phyloP scores from a whole-genome alignment of 1,284 basidiomycete species.

The Sporisorium reilianum region DNA sequence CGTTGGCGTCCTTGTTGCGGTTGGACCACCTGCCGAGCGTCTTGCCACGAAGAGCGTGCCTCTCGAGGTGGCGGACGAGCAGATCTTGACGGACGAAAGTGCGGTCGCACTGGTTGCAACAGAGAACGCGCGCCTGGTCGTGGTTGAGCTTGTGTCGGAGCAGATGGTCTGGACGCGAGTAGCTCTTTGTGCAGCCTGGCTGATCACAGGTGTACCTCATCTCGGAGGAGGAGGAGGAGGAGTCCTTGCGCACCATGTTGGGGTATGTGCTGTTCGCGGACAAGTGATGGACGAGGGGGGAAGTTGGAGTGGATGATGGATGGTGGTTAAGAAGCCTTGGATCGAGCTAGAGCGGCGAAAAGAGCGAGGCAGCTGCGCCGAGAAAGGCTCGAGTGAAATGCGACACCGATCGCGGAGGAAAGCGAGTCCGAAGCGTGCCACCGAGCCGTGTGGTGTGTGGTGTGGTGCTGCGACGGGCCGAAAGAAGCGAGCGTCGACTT shows the following conservation, averaged over 20 bases:
- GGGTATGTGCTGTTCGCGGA: not conserved
- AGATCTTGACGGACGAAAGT: constrained; percentile 62
- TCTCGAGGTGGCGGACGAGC: constrained; percentile 55
- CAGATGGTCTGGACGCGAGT: constrained; percentile 58
- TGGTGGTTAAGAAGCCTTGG: not conserved
- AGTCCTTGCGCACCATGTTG: constrained; percentile 40
- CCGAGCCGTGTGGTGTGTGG: not conserved
- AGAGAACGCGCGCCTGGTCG: constrained; percentile 49
- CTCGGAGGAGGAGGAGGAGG: constrained; percentile 44
- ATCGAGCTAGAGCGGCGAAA: not conserved
- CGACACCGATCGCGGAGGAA: constrained; percentile 2
- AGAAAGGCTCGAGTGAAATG: not conserved
- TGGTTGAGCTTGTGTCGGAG: constrained; percentile 60
- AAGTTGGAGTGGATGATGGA: no score
- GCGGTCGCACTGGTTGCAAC: constrained; percentile 57
- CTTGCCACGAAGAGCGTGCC: constrained; percentile 52
- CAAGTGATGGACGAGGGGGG: not conserved
- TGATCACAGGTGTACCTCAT: constrained; percentile 54
- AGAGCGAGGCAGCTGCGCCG: not conserved
- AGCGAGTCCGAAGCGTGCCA: constrained; percentile 4
- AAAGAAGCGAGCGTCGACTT: constrained; percentile 4
- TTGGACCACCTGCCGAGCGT: constrained; percentile 59
- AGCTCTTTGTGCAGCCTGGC: constrained; percentile 54
- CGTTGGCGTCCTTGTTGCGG: constrained; percentile 38
- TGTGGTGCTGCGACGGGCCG: constrained; percentile 4